Conservation (phyloP, 2,329 filamentous ascomycete species). For the Botrytis deweyae region DNA sequence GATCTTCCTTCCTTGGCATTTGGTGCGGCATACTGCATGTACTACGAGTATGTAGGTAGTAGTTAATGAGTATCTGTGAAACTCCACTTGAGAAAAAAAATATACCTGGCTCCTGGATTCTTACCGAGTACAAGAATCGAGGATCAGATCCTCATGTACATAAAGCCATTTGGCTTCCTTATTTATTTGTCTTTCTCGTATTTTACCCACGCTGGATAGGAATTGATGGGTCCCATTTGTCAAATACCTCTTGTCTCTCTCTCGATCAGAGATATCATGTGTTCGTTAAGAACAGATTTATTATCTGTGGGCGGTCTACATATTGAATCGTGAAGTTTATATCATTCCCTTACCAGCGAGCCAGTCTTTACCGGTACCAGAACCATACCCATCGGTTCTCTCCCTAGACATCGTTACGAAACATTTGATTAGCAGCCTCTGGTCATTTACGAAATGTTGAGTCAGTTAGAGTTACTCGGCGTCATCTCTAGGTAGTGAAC, state of each 20-base stretch:
- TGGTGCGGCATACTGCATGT: not conserved
- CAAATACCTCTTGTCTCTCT: not conserved
- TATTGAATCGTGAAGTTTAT: not conserved
- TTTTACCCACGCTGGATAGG: not conserved
- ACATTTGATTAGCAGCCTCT: not conserved
- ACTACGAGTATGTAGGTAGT: not conserved
- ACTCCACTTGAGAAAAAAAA: not conserved
- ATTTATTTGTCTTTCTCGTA: not conserved
- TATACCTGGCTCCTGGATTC: not conserved
- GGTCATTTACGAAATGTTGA: not conserved
- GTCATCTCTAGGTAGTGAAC: not conserved
- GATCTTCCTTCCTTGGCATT: slow-evolving; percentile 4
- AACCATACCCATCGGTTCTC: not conserved
- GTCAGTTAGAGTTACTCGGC: not conserved
- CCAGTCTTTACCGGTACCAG: not conserved
- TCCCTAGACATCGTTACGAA: not conserved
- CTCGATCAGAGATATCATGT: not conserved
- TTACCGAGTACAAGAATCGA: not conserved
- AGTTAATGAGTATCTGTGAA: not conserved
- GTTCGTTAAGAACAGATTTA: not conserved
- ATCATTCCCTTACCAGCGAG: not conserved
- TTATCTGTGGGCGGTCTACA: not conserved
- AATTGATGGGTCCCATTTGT: not conserved
- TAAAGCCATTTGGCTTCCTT: not conserved
- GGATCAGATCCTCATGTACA: not conserved